Conservation (phyloP, 345 rosid species). For the Eucalyptus sp. region DNA sequence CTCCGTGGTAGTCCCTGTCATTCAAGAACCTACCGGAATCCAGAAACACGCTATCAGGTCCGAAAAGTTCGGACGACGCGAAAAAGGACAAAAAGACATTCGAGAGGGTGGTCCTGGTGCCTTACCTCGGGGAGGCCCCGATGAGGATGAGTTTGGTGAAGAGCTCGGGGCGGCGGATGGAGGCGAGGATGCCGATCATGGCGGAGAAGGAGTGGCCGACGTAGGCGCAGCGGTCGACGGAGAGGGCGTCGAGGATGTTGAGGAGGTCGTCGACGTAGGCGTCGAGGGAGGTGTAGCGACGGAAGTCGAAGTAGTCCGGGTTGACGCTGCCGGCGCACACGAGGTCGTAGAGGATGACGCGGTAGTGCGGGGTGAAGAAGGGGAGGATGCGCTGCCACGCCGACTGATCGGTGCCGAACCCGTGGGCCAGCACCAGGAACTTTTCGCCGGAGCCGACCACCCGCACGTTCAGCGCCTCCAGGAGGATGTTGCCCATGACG, state of each 20-base stretch:
- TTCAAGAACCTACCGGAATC: conserved; percentile 4
- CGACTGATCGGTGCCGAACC: conserved; percentile 40
- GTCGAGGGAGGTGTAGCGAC: conserved; percentile 23
- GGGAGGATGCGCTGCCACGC: conserved; percentile 49
- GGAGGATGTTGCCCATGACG: conserved; percentile 10
- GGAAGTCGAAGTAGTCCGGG: conserved; percentile 30
- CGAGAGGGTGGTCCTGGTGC: not conserved
- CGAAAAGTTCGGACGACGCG: not conserved
- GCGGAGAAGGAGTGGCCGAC: conserved; percentile 48
- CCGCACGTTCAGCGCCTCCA: conserved; percentile 33
- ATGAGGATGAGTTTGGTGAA: conserved; percentile 38
- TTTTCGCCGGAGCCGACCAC: conserved; percentile 28
- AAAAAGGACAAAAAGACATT: not conserved
- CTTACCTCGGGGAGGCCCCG: conserved; percentile 41
- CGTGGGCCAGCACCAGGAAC: conserved; percentile 28
- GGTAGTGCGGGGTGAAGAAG: conserved; percentile 14
- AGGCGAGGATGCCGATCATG: conserved; percentile 32
- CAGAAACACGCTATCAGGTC: not conserved
- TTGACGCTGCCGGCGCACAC: conserved; percentile 47
- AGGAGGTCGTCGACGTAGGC: conserved; percentile 36
- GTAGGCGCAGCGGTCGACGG: conserved; percentile 26
- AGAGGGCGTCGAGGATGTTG: conserved; percentile 26
- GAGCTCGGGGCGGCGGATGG: conserved; percentile 41
- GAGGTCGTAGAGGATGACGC: conserved; percentile 30
- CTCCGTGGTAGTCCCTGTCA: conserved; percentile 35